phyloP scores from a whole-genome alignment of 2,329 filamentous ascomycete genomes.

The Thielaviopsis punctulata region DNA sequence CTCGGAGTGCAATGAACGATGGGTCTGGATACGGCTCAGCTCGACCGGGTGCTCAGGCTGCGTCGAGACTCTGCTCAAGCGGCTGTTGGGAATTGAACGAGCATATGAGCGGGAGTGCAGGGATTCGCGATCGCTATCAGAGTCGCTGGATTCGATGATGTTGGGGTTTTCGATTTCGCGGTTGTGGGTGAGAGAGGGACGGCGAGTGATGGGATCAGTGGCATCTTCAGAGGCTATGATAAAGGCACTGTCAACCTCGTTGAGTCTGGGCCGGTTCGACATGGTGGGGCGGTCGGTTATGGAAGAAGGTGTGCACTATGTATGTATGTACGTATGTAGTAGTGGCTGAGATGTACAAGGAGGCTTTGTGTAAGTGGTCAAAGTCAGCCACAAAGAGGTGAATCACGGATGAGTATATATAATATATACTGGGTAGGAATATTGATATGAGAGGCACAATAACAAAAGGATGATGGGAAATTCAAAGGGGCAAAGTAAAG shows the following conservation, averaged over 20 bases:
- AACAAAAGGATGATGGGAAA: not conserved
- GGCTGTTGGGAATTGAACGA: constrained; percentile 19
- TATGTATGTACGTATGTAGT: not conserved
- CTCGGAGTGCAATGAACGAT: constrained; percentile 49
- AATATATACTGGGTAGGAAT: not conserved
- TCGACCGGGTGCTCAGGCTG: constrained; percentile 50
- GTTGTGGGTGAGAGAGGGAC: constrained; percentile 20
- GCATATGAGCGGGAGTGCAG: constrained; percentile 15
- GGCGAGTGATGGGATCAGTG: constrained; percentile 15
- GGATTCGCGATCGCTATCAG: constrained; percentile 5
- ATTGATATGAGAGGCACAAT: not conserved
- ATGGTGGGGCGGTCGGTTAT: not conserved
- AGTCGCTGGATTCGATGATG: constrained; percentile 27
- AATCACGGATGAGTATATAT: no score
- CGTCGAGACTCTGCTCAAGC: constrained; percentile 45
- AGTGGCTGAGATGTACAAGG: no score
- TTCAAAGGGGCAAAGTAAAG: not conserved
- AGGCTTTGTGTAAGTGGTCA: not conserved
- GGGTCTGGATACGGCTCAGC: constrained; percentile 54
- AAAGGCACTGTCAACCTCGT: constrained; percentile 15
- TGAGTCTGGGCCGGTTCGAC: not conserved
- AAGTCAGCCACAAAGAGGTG: not conserved
- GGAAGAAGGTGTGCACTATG: no score
- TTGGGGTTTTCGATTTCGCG: constrained; percentile 43
- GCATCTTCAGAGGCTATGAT: constrained; percentile 12